These are phyloP conservation scores for Candida sanyiensis DNA, from an alignment of 805 yeast species.

Conservation along the genomic window DNA sequence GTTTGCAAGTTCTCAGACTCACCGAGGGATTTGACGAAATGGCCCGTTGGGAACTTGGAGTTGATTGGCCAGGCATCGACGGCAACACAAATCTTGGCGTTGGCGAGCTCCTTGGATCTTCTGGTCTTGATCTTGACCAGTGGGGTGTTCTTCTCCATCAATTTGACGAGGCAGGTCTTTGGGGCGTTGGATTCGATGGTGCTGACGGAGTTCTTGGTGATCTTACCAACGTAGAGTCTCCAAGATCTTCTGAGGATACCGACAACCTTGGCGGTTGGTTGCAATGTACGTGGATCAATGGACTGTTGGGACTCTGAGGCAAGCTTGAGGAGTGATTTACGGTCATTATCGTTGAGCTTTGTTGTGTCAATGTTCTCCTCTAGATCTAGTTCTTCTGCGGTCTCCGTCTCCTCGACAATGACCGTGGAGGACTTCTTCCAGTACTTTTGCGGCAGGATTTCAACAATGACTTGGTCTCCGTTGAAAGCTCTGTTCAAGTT, in stretches of 20 bases:
- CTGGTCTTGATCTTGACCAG: constrained; percentile 82
- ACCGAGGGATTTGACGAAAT: constrained; percentile 85
- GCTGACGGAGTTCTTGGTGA: constrained; percentile 70
- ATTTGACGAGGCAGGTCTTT: constrained; percentile 72
- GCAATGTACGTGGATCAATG: constrained; percentile 46
- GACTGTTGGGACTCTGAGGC: constrained; percentile 55
- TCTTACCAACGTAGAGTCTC: constrained; percentile 94
- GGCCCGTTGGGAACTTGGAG: constrained; percentile 89
- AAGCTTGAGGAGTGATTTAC: constrained; percentile 68
- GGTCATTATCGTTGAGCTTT: constrained; percentile 55
- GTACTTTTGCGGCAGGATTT: constrained; percentile 72
- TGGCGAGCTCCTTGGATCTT: constrained; percentile 74
- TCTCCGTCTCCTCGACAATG: constrained; percentile 51
- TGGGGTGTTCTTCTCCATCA: constrained; percentile 89
- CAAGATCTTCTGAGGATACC: constrained; percentile 86
- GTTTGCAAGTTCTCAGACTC: constrained; percentile 88
- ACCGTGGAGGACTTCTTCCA: constrained; percentile 86
- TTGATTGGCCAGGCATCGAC: constrained; percentile 88
- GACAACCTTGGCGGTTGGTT: constrained; percentile 93
- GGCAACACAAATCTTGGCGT: constrained; percentile 86
- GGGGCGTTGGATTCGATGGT: constrained; percentile 56
- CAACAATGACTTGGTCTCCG: constrained; percentile 89
- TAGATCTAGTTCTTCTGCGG: constrained; percentile 39
- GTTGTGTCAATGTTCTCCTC: constrained; percentile 26
- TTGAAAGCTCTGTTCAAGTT: constrained; percentile 86